These are phyloP conservation scores for Knoxdaviesia capensis DNA, from an alignment of 2,329 filamentous ascomycete species.

Conservation along the genomic window DNA sequence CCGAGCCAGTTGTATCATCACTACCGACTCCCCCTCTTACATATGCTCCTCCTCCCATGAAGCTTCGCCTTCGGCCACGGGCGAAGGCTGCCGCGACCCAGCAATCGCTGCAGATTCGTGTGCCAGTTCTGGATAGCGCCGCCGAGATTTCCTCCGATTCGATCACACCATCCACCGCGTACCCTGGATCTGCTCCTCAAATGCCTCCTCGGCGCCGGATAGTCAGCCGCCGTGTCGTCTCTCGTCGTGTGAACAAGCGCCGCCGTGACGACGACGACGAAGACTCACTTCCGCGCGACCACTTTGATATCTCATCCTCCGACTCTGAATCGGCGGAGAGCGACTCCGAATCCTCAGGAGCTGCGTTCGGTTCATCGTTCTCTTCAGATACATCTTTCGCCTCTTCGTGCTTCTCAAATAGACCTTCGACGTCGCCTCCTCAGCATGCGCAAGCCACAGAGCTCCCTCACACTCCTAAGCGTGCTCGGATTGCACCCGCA, in stretches of 20 bases:
- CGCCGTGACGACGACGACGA: constrained; percentile 27
- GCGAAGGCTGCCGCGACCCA: too few relatives aligned
- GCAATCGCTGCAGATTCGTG: too few relatives aligned
- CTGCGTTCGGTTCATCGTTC: constrained; percentile 4
- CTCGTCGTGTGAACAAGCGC: constrained; percentile 24
- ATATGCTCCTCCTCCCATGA: too few relatives aligned
- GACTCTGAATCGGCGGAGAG: constrained; percentile 6
- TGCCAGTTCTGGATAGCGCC: too few relatives aligned
- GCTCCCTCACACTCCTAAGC: constrained; percentile 31
- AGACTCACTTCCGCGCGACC: constrained; percentile 14
- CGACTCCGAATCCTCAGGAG: constrained; percentile 8
- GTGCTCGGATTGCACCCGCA: constrained; percentile 38
- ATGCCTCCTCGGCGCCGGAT: too few relatives aligned
- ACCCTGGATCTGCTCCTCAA: too few relatives aligned
- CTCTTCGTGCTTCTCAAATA: constrained; percentile 4
- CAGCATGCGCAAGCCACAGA: not conserved
- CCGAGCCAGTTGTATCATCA: too few relatives aligned
- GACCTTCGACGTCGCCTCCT: constrained; percentile 7
- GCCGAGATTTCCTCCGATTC: too few relatives aligned
- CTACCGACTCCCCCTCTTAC: too few relatives aligned
- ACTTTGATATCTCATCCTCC: constrained; percentile 1
- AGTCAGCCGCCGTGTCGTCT: too few relatives aligned
- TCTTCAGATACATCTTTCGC: constrained; percentile 14
- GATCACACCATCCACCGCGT: too few relatives aligned
- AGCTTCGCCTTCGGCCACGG: too few relatives aligned